Evolutionary conservation across 73 alveolate species (phyloP), one percentile per base, ranked within the genome.

Genomic region (Tetrahymena elliotti): DNA sequence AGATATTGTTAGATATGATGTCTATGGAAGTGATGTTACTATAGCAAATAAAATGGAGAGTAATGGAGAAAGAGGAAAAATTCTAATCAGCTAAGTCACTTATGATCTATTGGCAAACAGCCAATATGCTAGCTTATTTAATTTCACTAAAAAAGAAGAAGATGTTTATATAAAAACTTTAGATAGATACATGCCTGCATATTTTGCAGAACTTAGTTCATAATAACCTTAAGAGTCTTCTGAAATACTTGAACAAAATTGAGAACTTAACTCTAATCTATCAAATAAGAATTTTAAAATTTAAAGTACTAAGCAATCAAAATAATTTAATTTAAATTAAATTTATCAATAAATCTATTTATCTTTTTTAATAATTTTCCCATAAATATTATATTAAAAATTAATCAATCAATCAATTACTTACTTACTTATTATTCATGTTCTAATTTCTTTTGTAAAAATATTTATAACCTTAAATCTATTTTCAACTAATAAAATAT

Each of bases 21-120:
- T 96, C 4, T 96, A 96, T 93, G 98, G 98, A 0, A 92, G 95
- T 35, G 98, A 96, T 95, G 97, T 95, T 0, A n/a, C 93, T 10
- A 95, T 96, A 22, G 98, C 98, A 6, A 96, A 96, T 93, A 96
- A 95, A 83, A 96, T 96, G 98, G 98, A 96, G 95, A 94, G 97
- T 33, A 95, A 96, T 33, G 98, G 98, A 39, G 92, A 84, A 83
- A 83, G 95, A 93, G 98, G 97, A 84, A 68, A 68, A 68, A 68
- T 68, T 6, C n/a, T 68, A 68, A 68, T 68, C 24, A 68, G 88
- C 10, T 31, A 68, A 68, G 34, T 27, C 33, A 68, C 88, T 31
- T 68, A 68, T 68, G 88, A 68, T 68, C 88, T 68, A 6, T 31
- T 68, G 24, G 36, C 36, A 68, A 68, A 68, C 6, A 68, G 88